phyloP scores from a whole-genome alignment of 257 asterid genomes.

The Euphrasia confusa region DNA sequence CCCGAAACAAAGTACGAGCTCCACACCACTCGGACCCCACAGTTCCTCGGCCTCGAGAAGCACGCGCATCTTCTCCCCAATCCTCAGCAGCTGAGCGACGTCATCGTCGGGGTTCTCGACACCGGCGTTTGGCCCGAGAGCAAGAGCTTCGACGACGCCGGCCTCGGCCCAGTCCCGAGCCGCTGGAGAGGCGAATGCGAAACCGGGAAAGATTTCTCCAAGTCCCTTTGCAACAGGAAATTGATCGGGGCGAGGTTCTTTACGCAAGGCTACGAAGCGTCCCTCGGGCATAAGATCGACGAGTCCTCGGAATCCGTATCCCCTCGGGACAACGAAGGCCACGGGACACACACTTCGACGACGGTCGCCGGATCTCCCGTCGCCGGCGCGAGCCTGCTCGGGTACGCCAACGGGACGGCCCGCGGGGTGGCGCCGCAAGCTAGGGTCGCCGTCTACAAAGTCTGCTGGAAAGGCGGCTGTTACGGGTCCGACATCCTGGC shows the following conservation, averaged over 20 bases:
- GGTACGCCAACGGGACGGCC: constrained; percentile 58
- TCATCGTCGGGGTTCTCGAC: constrained; percentile 67
- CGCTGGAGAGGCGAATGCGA: constrained; percentile 79
- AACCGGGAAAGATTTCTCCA: constrained; percentile 56
- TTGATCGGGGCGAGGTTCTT: constrained; percentile 78
- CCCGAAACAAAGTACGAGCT: constrained; percentile 67
- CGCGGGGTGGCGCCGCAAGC: constrained; percentile 62
- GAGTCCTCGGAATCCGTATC: constrained; percentile 31
- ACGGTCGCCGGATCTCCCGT: constrained; percentile 48
- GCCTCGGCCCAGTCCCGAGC: constrained; percentile 58
- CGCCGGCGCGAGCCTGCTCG: constrained; percentile 27
- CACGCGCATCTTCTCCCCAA: constrained; percentile 53
- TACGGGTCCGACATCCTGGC: constrained; percentile 51
- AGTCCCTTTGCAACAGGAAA: constrained; percentile 52
- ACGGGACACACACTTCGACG: constrained; percentile 75
- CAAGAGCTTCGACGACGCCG: constrained; percentile 70
- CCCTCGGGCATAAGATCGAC: constrained; percentile 54
- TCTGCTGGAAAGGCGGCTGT: constrained; percentile 48
- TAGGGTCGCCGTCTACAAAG: constrained; percentile 59
- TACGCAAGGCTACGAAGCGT: constrained; percentile 66
- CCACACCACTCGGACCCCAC: constrained; percentile 86
- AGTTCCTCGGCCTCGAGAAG: constrained; percentile 67
- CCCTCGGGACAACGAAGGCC: constrained; percentile 60
- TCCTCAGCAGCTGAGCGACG: constrained; percentile 49
- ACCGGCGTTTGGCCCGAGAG: constrained; percentile 96